Evolutionary conservation across 1,284 basidiomycete species (phyloP), one percentile per base, ranked within the genome.

Genomic region (Trichosporon inkin): DNA sequence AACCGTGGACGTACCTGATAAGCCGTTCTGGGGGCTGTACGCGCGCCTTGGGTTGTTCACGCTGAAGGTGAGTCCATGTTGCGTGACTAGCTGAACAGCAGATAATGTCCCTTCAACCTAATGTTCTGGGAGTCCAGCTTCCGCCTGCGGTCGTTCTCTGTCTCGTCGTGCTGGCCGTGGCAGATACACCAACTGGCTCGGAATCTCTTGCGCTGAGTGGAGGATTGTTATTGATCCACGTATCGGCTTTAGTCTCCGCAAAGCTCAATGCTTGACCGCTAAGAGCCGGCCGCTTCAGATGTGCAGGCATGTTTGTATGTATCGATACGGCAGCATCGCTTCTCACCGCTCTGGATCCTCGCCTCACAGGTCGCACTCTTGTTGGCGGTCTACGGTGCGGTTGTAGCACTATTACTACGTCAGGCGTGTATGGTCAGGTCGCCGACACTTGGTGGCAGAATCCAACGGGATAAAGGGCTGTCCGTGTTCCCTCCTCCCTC

Each of bases 21-120:
- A 37, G 14, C 1, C 19, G 10, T n/a, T 14, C 38, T 35, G 24
- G 39, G 34, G 14, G 13, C 38, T 38, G 39, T 13, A n/a, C 2
- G 14, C 52, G 10, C 40, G 37, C 55, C 22, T 40, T 8, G 53
- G 14, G 7, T 11, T 66, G 6, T 69, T 68, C 24, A 39, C 57
- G 1, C 13, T 61, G 19, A 68, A 67, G 57, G 67, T 67, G 39
- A 38, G 62, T 57, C 14, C 10, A 1, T 22, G 10, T 40, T 13
- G 2, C 10, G 6, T 44, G 36, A 8, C 16, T 7, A 22, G 36
- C 22, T 28, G 19, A 32, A 20, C 7, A 13, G 8, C 47, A 67
- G 67, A 62, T 69, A 10, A 19, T 67, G 32, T 67, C 68, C 2
- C 51, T 69, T 2, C 70, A 69, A 53, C 63, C 67, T 3, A 44